Evolutionary conservation across 805 yeast genomes (phyloP).

Genomic region (Scheffersomyces spartinae): DNA sequence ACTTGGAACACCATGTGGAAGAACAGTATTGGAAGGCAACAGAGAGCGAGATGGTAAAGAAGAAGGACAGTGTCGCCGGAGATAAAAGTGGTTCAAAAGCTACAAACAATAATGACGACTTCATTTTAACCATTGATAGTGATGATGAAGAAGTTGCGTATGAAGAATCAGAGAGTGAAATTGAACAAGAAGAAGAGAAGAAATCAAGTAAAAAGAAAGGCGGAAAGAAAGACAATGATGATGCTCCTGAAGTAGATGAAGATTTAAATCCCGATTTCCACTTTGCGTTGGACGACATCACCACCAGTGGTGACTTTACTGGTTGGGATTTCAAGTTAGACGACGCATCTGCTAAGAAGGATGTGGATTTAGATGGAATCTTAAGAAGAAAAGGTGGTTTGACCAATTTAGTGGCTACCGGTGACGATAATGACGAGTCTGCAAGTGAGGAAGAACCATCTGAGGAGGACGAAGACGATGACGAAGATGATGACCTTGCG

Average conservation of each 20-base stretch:
- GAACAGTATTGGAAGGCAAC: no score
- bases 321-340: constrained; percentile 81
- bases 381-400: constrained; percentile 81
- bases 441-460: constrained; percentile 24
- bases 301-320: constrained; percentile 34
- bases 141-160: constrained; percentile 48
- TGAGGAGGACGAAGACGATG: constrained; percentile 16
- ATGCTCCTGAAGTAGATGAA: constrained; percentile 29
- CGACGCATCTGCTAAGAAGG: constrained; percentile 27
- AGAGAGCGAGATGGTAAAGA: no score
- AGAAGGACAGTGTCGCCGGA: background rate
- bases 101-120: constrained; percentile 26
- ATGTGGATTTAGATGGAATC: constrained; percentile 80
- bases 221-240: constrained; percentile 11
- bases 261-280: constrained; percentile 66
- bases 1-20: no score
- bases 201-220: constrained; percentile 9
- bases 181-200: constrained; percentile 10
- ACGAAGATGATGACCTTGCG: constrained; percentile 30
- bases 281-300: constrained; percentile 56
- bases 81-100: no score
- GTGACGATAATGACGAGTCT: constrained; percentile 24
- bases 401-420: constrained; percentile 41
- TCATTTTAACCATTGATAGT: constrained; percentile 68
- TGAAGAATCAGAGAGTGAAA: constrained; percentile 7